phyloP scores from a whole-genome alignment of 1,284 basidiomycete species.

The Cryptococcus sp. region DNA sequence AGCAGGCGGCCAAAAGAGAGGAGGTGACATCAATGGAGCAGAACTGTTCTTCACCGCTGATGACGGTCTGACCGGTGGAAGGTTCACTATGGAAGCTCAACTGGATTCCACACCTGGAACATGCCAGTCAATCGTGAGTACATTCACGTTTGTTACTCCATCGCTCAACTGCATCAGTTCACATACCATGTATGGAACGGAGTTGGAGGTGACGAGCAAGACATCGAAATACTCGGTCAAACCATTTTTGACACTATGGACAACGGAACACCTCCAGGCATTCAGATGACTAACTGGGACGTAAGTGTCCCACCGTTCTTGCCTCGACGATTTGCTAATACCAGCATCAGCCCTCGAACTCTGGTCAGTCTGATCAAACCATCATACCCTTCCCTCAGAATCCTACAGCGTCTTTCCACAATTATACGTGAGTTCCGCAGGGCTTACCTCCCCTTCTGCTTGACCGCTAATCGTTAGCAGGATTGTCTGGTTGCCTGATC shows the following conservation, averaged over 20 bases:
- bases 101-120: conserved; percentile 4
- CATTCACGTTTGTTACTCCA: not conserved
- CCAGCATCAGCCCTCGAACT: not conserved
- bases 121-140: conserved; percentile 10
- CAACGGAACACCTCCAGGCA: conserved; percentile 8
- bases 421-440: conserved; percentile 7
- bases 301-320: conserved; percentile 1
- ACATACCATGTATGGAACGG: conserved; percentile 7
- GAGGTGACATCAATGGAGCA: not conserved
- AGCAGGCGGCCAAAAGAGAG: conserved; percentile 2
- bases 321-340: not conserved
- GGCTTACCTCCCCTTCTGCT: not conserved
- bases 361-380: not conserved
- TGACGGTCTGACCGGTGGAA: conserved; percentile 4
- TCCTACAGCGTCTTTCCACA: conserved; percentile 11
- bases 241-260: conserved; percentile 1
- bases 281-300: conserved; percentile 13
- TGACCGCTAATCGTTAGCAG: not conserved
- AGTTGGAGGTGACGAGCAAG: conserved; percentile 11
- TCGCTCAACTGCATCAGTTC: conserved; percentile 1
- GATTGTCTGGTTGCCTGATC: conserved; percentile 14
- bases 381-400: conserved; percentile 8
- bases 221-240: conserved; percentile 13
- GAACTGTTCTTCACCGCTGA: conserved; percentile 3
- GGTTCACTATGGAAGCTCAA: conserved; percentile 10